Evolutionary conservation across 257 asterid genomes (phyloP), one percentile per base, ranked within the genome.

Genomic region (Solanum medicagineum): DNA sequence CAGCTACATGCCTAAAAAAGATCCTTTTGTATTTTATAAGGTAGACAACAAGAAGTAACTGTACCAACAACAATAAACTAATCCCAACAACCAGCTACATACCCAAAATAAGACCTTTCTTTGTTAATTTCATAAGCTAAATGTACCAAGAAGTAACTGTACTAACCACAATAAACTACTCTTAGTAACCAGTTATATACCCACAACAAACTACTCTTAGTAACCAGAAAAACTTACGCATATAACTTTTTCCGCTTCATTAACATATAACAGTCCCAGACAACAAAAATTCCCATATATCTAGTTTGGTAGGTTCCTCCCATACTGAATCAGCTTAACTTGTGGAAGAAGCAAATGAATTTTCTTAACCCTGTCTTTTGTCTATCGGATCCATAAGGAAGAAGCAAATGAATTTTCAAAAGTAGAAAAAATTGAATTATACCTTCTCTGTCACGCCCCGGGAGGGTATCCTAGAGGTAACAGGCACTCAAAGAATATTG

Each of bases 371-470:
- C 3, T 32, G 1, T 69, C 53, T 11, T 69, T 69, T 69, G 40
- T 9, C 26, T 44, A 44, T 44, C 10, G 8, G 47, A 44, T 40
- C 47, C 32, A 66, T 9, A 14, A 9, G 7, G 47, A 74, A 8
- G 57, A 45, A 74, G 13, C 4, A 75, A 14, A 13, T 24, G 9
- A 54, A 84, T 62, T 2, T 51, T 12, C 6, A 36, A 7, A 10
- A 22, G n/a, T 17, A 5, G 65, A 74, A 40, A 13, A 4, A 0
- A 7, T 8, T 22, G 83, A 47, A 66, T 36, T 59, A 24, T 87
- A 91, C 98, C 98, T 94, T 94, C 87, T 90, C 95, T 32, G 36
- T 32, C 36, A 32, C 36, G 4, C 36, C 4, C 36, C 0, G 0
- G 4, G 36, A 32, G 36, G 36, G 4, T 32, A 32, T 0, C 36